Base-by-base conservation (phyloP, 495 filamentous ascomycete species). In the Thozetella sp. region DNA sequence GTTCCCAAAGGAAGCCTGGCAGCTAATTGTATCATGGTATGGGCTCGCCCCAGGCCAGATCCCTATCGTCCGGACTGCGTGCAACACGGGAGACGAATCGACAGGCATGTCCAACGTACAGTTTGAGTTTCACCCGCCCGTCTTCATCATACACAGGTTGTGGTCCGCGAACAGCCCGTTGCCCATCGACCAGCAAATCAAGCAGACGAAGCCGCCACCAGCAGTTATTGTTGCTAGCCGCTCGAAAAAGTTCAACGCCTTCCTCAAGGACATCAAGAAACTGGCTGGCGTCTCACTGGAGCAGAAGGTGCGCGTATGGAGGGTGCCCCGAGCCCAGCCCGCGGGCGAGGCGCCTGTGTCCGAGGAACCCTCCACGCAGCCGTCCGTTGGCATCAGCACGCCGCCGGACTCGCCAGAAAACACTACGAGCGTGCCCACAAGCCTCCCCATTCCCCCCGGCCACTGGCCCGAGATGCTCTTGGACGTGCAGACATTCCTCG, bases 131-230 rank as follows among this genome's bases (percentile, higher is more conserved):
- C 84, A 93, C 64, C 96, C 93, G 20, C 93, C 91, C 1, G 82
- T 97, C 22, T 91, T 97, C 74, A 93, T 89, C 1, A 83, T 99
- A 46, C 85, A 96, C 63, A 93, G 93, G 61, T 77, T 98, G 11
- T 83, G 84, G 63, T 78, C 80, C 20, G 70, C 76, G n/a, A 81
- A 72, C 10, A 84, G 77, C 55, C 70, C 71, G n/a, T 66, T 81
- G 19, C 75, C 81, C n/a, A 83, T 88, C 3, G 78, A 81, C 15
- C 80, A 88, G 60, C 69, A 80, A 1, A 65, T 91, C 58, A 86
- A 87, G 63, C 76, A 63, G 22, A 78, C 71, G 57, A 88, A 85
- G 65, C 82, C 77, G 22, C 73, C 80, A 12, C 78, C 81, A 10
- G 84, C 89, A 0, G 76, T 84, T 19, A 68, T 92, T 19, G 80